Evolutionary conservation across 2,329 filamentous ascomycete genomes (phyloP).

Genomic region (Trichoderma atroviride): DNA sequence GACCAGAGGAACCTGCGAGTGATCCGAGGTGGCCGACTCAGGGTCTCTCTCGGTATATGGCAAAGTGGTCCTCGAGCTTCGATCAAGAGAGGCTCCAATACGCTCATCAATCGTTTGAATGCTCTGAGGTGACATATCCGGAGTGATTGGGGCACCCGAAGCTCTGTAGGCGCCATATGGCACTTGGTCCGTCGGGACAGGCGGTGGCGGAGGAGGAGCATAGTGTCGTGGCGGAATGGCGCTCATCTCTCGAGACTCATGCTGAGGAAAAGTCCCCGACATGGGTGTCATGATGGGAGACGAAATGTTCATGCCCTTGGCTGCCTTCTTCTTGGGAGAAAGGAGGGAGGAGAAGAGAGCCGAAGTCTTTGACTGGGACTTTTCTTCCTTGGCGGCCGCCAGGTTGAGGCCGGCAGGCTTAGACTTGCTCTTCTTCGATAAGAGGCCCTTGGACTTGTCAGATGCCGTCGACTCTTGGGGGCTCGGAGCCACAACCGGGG

Average conservation of each 20-base stretch:
- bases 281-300: constrained; percentile 67
- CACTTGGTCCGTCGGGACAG: constrained; percentile 53
- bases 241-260: constrained; percentile 59
- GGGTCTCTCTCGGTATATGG: constrained; percentile 51
- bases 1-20: constrained; percentile 54
- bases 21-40: constrained; percentile 55
- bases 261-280: constrained; percentile 60
- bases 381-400: constrained; percentile 47
- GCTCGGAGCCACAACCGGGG: constrained; percentile 42
- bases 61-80: constrained; percentile 44
- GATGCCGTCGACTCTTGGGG: constrained; percentile 34
- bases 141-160: constrained; percentile 35
- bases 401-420: constrained; percentile 58
- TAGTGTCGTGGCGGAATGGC: constrained; percentile 62
- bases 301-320: constrained; percentile 60
- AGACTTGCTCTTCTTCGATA: constrained; percentile 50
- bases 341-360: constrained; percentile 64
- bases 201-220: constrained; percentile 59
- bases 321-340: constrained; percentile 59
- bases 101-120: constrained; percentile 59
- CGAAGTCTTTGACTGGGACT: constrained; percentile 58
- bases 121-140: constrained; percentile 46
- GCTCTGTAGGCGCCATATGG: constrained; percentile 38
- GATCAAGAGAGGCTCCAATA: constrained; percentile 47
- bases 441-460: constrained; percentile 37